These are phyloP conservation scores for Podila clonocystis DNA, from an alignment of 192 early-diverging fungal genomes.

Conservation along the genomic window DNA sequence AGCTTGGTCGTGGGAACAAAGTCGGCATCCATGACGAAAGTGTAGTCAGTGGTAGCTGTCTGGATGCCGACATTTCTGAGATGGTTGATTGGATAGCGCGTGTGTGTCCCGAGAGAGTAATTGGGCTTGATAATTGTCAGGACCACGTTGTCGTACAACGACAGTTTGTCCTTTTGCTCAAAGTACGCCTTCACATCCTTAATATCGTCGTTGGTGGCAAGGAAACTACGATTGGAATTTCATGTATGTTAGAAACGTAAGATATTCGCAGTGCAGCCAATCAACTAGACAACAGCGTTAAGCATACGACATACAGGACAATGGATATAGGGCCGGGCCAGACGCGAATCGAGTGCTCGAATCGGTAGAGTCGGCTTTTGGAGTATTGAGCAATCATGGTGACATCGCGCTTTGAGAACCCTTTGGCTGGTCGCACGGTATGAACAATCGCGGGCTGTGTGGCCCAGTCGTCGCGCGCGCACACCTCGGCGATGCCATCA, in stretches of 20 bases:
- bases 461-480: slow-evolving; percentile 1
- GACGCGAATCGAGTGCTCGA: slow-evolving; percentile 48
- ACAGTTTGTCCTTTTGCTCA: slow-evolving; percentile 20
- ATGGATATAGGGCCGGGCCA: slow-evolving; percentile 62
- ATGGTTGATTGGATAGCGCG: slow-evolving; percentile 63
- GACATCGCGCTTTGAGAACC: slow-evolving; percentile 29
- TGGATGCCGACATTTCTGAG: slow-evolving; percentile 59
- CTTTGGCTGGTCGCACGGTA: slow-evolving; percentile 20
- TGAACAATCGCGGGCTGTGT: slow-evolving; percentile 31
- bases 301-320: slow-evolving; percentile 46
- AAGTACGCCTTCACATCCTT: slow-evolving; percentile 51
- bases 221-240: slow-evolving; percentile 39
- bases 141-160: slow-evolving; percentile 25
- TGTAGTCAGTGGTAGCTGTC: slow-evolving; percentile 51
- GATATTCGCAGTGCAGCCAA: not conserved
- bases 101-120: slow-evolving; percentile 35
- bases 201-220: slow-evolving; percentile 55
- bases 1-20: slow-evolving; percentile 58
- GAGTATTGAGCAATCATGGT: slow-evolving; percentile 63
- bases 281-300: not conserved
- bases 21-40: slow-evolving; percentile 65
- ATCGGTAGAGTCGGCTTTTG: slow-evolving; percentile 59
- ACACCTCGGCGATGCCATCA: slow-evolving; percentile 11
- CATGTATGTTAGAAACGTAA: not conserved
- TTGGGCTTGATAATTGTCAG: slow-evolving; percentile 59